phyloP scores from a whole-genome alignment of 495 filamentous ascomycete genomes.

The Penicillium chermesinum region DNA sequence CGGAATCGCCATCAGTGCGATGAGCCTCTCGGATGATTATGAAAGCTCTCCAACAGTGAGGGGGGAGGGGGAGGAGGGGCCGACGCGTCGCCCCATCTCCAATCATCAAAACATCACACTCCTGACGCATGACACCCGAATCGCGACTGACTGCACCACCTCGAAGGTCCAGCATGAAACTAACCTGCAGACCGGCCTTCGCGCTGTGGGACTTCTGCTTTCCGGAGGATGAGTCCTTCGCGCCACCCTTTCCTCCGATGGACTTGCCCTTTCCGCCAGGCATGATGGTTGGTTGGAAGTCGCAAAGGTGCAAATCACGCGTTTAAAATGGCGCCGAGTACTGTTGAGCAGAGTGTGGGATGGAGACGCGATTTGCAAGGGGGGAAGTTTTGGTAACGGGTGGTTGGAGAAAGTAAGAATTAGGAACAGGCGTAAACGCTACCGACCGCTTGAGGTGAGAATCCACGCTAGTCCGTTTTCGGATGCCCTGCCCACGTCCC shows the following conservation, averaged over 20 bases:
- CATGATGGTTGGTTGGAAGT: slow-evolving; percentile 47
- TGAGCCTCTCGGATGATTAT: neutral
- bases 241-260: slow-evolving; percentile 89
- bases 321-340: slow-evolving; percentile 16
- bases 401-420: slow-evolving; percentile 49
- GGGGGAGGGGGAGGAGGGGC: slow-evolving; percentile 8
- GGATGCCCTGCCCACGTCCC: slow-evolving; percentile 11
- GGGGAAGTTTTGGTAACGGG: slow-evolving; percentile 41
- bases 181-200: slow-evolving; percentile 96
- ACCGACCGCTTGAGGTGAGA: slow-evolving; percentile 20
- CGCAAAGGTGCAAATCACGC: slow-evolving; percentile 25
- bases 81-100: slow-evolving; percentile 20
- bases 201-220: slow-evolving; percentile 97
- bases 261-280: slow-evolving; percentile 93
- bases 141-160: neutral
- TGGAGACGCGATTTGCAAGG: slow-evolving; percentile 31
- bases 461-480: slow-evolving; percentile 37
- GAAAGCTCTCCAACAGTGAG: slow-evolving; percentile 3
- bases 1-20: neutral
- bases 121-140: slow-evolving; percentile 9
- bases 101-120: slow-evolving; percentile 5
- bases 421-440: slow-evolving; percentile 42
- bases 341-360: slow-evolving; percentile 28
- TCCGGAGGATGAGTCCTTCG: slow-evolving; percentile 67
- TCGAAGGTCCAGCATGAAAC: slow-evolving; percentile 32